Evolutionary conservation across 2,329 filamentous ascomycete species (phyloP).

Genomic region (Fusarium caatingaense): DNA sequence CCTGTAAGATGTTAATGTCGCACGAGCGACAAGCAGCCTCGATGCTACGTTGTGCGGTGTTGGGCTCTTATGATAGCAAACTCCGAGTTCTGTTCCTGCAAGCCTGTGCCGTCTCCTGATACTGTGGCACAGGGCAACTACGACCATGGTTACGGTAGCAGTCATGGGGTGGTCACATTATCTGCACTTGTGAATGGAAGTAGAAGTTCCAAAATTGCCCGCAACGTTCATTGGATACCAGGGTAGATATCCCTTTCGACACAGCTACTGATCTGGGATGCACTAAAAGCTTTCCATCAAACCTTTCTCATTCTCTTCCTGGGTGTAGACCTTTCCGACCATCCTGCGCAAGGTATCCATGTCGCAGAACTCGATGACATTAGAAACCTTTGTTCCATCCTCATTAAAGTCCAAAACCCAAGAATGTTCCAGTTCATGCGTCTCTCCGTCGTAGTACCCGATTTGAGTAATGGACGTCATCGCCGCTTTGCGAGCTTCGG

Average conservation of each 20-base stretch:
- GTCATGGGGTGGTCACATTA: too few species aligned
- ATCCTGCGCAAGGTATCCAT: conserved; percentile 11
- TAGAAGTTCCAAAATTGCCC: fast-evolving
- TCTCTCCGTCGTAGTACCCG: conserved; percentile 9
- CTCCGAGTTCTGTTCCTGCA: fast-evolving
- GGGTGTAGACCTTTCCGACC: not conserved
- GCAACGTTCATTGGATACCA: too few species aligned
- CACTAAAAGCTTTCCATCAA: not conserved
- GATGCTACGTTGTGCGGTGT: not conserved
- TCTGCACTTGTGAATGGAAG: not conserved
- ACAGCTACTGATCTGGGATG: fast-evolving
- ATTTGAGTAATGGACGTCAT: conserved; percentile 8
- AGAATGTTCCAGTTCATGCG: conserved; percentile 10
- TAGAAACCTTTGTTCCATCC: conserved; percentile 22
- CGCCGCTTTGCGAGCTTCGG: conserved; percentile 4
- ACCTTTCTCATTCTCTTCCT: not conserved
- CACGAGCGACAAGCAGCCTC: fast-evolving
- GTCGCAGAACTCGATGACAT: conserved; percentile 32
- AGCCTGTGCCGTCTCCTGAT: fast-evolving
- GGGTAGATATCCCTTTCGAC: fast-evolving
- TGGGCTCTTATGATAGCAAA: not conserved
- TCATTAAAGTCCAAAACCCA: conserved; percentile 22
- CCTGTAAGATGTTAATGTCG: fast-evolving
- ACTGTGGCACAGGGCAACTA: not conserved
- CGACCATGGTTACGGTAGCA: too few species aligned